A percentile compares a stretch with the other conserved stretches of the same genome.
phyloP scores from a whole-genome alignment of 2,329 filamentous ascomycete species.

The Exophiala oligosperma region DNA sequence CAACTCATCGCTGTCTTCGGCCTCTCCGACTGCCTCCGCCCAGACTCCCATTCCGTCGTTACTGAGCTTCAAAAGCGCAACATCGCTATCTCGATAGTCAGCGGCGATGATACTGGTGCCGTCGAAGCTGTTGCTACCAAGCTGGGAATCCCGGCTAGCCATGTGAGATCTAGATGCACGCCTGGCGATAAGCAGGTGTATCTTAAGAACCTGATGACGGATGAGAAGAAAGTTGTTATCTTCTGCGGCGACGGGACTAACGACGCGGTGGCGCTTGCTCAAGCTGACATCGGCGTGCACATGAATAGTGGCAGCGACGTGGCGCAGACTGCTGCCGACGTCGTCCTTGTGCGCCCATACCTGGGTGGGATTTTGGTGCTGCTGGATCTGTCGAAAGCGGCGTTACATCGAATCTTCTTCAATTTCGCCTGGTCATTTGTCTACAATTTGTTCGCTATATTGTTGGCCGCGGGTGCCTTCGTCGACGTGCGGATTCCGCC shows the following conservation, averaged over 20 bases:
- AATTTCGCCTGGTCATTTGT: constrained; percentile 71
- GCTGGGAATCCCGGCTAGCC: constrained; percentile 40
- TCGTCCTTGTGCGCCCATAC: constrained; percentile 63
- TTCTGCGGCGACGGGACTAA: constrained; percentile 81
- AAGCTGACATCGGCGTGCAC: constrained; percentile 70
- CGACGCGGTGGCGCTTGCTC: constrained; percentile 70
- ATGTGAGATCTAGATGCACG: constrained; percentile 49
- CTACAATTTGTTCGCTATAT: constrained; percentile 69
- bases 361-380: constrained; percentile 59
- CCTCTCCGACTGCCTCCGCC: constrained; percentile 49
- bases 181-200: constrained; percentile 56
- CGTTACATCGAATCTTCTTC: constrained; percentile 55
- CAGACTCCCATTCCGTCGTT: constrained; percentile 54
- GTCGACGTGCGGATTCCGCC: constrained; percentile 61
- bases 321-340: constrained; percentile 66
- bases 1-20: constrained; percentile 51
- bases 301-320: constrained; percentile 65
- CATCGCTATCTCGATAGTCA: constrained; percentile 56
- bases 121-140: constrained; percentile 49
- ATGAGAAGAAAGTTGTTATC: constrained; percentile 36
- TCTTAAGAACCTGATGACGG: constrained; percentile 31
- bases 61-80: constrained; percentile 48
- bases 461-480: constrained; percentile 67
- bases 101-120: constrained; percentile 55
- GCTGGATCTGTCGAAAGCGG: constrained; percentile 53